These are phyloP conservation scores for Maudiozyma barnettii DNA, from an alignment of 805 yeast genomes.

Conservation along the genomic window DNA sequence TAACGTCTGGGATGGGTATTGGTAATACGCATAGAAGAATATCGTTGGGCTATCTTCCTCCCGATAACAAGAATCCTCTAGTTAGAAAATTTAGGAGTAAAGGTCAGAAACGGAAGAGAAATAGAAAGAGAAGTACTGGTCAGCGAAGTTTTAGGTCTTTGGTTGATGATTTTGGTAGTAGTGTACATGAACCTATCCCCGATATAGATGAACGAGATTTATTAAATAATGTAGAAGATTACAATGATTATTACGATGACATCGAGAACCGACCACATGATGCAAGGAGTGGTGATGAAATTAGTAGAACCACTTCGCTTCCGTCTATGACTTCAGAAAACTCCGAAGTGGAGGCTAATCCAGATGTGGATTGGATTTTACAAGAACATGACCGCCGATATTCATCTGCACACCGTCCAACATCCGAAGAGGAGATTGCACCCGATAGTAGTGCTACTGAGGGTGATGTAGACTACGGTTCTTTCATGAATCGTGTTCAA, in stretches of 20 bases:
- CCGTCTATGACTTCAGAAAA: constrained; percentile 34
- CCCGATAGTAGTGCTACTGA: constrained; percentile 9
- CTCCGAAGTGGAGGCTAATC: constrained; percentile 21
- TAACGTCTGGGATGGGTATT: constrained; percentile 36
- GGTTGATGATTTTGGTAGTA: constrained; percentile 30
- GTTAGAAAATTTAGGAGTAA: constrained; percentile 25
- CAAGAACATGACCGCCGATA: constrained; percentile 34
- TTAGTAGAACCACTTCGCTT: constrained; percentile 34
- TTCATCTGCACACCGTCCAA: constrained; percentile 23
- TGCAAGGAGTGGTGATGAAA: constrained; percentile 25
- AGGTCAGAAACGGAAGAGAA: constrained; percentile 22
- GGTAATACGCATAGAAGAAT: constrained; percentile 34
- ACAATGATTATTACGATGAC: constrained; percentile 13
- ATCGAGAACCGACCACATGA: constrained; percentile 1
- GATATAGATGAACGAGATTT: constrained; percentile 12
- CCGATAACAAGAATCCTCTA: constrained; percentile 35
- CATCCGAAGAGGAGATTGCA: constrained; percentile 17
- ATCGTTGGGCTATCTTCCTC: constrained; percentile 32
- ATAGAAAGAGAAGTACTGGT: constrained; percentile 19
- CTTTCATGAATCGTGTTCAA: constrained; percentile 25
- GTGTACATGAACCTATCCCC: constrained; percentile 18
- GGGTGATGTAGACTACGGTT: constrained; percentile 22
- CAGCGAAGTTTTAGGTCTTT: constrained; percentile 34
- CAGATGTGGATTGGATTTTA: constrained; percentile 32
- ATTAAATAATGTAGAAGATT: constrained; percentile 13